These are phyloP conservation scores for Geranomyces variabilis DNA, from an alignment of 192 early-diverging fungal genomes.

Conservation along the genomic window DNA sequence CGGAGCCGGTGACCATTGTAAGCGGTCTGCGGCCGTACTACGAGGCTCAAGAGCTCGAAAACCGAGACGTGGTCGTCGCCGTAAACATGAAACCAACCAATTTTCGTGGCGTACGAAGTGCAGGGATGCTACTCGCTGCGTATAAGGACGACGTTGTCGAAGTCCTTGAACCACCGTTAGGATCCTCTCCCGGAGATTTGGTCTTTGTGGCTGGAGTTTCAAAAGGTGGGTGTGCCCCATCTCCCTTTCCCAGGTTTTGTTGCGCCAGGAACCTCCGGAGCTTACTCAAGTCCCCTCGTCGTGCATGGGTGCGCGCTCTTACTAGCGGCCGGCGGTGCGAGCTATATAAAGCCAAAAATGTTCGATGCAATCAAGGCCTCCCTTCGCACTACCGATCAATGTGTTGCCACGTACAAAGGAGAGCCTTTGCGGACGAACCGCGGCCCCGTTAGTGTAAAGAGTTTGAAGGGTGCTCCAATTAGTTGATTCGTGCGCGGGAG, in stretches of 20 bases:
- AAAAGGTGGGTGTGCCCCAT: neutral
- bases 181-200: slow-evolving; percentile 79
- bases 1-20: slow-evolving; percentile 79
- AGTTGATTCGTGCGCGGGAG: too few relatives aligned
- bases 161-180: slow-evolving; percentile 79
- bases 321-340: neutral
- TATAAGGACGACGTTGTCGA: slow-evolving; percentile 81
- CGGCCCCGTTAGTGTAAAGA: neutral
- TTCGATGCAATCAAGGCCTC: neutral
- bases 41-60: slow-evolving; percentile 74
- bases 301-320: neutral
- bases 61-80: slow-evolving; percentile 56
- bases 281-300: neutral
- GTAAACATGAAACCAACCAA: slow-evolving; percentile 92
- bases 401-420: neutral
- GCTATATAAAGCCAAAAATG: neutral
- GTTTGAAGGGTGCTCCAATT: too few relatives aligned
- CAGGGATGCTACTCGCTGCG: slow-evolving; percentile 91
- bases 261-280: neutral
- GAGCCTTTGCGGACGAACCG: neutral
- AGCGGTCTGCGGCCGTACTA: slow-evolving; percentile 89
- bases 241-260: neutral
- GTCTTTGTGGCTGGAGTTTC: slow-evolving; percentile 78
- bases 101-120: slow-evolving; percentile 30
- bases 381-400: neutral